Conservation (phyloP, 2,329 filamentous ascomycete genomes). For the Hymenoscyphus occultus region DNA sequence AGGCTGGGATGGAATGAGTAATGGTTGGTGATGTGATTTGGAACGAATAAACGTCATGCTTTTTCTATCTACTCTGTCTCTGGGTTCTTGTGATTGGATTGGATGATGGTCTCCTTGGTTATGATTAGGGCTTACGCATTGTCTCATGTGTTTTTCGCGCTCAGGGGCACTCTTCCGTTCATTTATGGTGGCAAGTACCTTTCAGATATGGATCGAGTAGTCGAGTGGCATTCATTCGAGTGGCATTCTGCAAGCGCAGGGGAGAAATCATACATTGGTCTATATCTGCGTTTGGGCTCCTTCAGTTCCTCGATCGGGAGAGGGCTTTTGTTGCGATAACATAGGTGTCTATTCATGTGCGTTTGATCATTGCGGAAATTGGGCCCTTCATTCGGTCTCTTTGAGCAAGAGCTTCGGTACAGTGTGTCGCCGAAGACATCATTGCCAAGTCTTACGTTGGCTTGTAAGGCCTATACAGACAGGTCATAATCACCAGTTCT, state of each 20-base stretch:
- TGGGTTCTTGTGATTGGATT: neutral
- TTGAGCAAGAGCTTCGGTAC: too few relatives aligned
- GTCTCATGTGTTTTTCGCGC: neutral
- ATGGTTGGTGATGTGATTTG: constrained; percentile 17
- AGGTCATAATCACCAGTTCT: neutral
- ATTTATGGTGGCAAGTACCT: neutral
- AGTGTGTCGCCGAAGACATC: neutral
- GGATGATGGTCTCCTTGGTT: neutral
- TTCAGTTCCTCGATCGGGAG: neutral
- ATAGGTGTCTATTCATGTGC: neutral
- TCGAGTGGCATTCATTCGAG: neutral
- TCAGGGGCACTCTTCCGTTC: neutral
- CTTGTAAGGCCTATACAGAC: neutral
- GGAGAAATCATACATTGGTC: neutral
- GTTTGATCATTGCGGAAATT: neutral
- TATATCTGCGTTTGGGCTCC: neutral
- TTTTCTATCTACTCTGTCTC: neutral
- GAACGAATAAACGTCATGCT: neutral
- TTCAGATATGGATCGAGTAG: neutral
- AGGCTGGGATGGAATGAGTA: constrained; percentile 29
- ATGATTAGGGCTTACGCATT: neutral
- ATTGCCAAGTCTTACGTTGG: neutral
- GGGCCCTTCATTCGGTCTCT: neutral
- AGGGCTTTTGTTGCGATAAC: neutral
- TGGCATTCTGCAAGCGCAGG: neutral